phyloP scores from a whole-genome alignment of 257 asterid species.

The Ilex aquifolium region DNA sequence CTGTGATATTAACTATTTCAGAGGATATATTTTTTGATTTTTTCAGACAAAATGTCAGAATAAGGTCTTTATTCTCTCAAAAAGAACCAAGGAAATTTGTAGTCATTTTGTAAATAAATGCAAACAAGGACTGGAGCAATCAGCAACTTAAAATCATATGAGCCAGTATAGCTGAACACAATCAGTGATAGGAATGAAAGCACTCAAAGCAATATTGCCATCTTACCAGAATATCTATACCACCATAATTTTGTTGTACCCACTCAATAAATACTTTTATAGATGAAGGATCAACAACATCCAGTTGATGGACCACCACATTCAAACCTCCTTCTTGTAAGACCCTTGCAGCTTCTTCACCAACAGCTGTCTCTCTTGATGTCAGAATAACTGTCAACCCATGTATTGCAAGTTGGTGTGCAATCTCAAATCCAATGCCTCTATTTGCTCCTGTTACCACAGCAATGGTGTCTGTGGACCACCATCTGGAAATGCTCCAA shows the following conservation, averaged over 20 bases:
- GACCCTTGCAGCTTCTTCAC: constrained; percentile 60
- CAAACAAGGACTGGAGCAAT: no score
- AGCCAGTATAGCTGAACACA: not conserved
- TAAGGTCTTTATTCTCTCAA: no score
- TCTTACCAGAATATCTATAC: constrained; percentile 73
- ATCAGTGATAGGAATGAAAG: constrained; percentile 5
- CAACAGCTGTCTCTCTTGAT: constrained; percentile 53
- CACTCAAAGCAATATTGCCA: not conserved
- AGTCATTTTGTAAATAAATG: no score
- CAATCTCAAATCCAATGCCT: constrained; percentile 90
- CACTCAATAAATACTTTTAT: constrained; percentile 47
- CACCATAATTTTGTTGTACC: constrained; percentile 61
- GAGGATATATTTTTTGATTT: no score
- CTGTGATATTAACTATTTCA: no score
- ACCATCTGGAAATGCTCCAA: constrained; percentile 53
- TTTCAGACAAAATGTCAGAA: no score
- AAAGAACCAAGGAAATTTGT: no score
- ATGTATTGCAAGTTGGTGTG: constrained; percentile 61
- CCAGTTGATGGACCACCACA: constrained; percentile 65
- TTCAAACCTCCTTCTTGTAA: constrained; percentile 60
- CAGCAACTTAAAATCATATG: no score
- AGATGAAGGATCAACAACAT: constrained; percentile 65
- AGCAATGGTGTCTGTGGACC: constrained; percentile 70
- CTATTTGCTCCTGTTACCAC: constrained; percentile 94
- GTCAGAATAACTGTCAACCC: constrained; percentile 76